phyloP scores from a whole-genome alignment of 768 basidiomycete species.

The Auricularia sp. region DNA sequence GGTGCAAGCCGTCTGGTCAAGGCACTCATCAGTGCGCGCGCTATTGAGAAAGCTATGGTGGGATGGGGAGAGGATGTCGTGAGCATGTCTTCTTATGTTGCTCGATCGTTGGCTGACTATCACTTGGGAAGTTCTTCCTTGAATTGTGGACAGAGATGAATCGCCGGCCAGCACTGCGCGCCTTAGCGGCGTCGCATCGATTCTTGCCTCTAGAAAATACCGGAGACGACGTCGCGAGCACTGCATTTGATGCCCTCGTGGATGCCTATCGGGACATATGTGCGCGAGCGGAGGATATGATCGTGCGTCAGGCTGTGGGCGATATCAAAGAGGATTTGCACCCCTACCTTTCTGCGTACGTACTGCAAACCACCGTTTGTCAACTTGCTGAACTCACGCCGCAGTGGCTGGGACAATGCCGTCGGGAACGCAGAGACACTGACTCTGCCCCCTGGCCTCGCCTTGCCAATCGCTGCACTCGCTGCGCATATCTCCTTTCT shows the following conservation, averaged over 20 bases:
- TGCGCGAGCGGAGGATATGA: conserved; percentile 76
- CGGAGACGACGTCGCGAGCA: conserved; percentile 39
- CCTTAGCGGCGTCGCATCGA: conserved; percentile 37
- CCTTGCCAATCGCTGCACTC: conserved; percentile 67
- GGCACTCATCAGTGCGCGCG: conserved; percentile 72
- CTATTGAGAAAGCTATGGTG: conserved; percentile 58
- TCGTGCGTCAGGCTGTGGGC: conserved; percentile 68
- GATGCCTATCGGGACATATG: conserved; percentile 50
- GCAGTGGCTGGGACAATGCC: conserved; percentile 21
- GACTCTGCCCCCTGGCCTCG: conserved; percentile 57
- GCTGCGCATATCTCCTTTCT: conserved; percentile 72
- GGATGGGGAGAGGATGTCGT: conserved; percentile 89
- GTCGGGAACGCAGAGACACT: conserved; percentile 28
- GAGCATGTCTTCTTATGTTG: conserved; percentile 18
- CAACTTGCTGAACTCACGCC: conserved; percentile 3
- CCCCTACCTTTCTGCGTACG: conserved; percentile 52
- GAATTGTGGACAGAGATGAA: conserved; percentile 81
- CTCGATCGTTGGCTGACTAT: neutral
- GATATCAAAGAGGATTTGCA: conserved; percentile 76
- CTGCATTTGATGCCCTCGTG: conserved; percentile 75
- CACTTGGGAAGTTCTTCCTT: conserved; percentile 65
- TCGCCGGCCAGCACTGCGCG: conserved; percentile 45
- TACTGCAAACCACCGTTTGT: conserved; percentile 20
- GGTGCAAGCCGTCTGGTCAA: conserved; percentile 80
- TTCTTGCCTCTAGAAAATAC: conserved; percentile 33